These are phyloP conservation scores for Sugiyamaella mastotermitis DNA, from an alignment of 805 yeast genomes.

Conservation along the genomic window DNA sequence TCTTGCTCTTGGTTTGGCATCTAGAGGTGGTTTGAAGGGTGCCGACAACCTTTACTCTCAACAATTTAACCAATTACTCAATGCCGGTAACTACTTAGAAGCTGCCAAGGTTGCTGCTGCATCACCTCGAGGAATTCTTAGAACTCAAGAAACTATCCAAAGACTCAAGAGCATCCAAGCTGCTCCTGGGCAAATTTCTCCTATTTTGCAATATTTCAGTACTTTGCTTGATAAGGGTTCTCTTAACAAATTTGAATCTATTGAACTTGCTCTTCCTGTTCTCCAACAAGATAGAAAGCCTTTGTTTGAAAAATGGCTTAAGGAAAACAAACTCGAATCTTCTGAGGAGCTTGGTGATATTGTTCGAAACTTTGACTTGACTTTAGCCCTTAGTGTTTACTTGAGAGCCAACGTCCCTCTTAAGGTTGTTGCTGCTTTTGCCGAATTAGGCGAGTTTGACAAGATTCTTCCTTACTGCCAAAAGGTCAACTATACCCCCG, in stretches of 20 bases:
- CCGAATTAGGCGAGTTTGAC: conserved; percentile 94
- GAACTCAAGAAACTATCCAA: conserved; percentile 92
- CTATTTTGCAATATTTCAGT: conserved; percentile 87
- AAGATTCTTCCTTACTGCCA: conserved; percentile 91
- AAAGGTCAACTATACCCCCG: conserved; percentile 83
- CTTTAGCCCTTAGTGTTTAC: conserved; percentile 87
- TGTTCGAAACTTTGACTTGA: conserved; percentile 79
- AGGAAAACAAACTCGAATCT: conserved; percentile 86
- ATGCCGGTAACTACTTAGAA: conserved; percentile 78
- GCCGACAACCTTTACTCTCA: conserved; percentile 88
- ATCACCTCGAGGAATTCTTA: conserved; percentile 67
- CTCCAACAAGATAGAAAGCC: conserved; percentile 92
- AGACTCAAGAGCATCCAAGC: conserved; percentile 87
- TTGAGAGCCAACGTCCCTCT: conserved; percentile 74
- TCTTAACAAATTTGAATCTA: conserved; percentile 84
- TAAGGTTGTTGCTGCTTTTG: conserved; percentile 86
- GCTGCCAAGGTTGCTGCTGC: conserved; percentile 98
- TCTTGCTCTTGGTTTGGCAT: conserved; percentile 80
- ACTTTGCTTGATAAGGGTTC: conserved; percentile 89
- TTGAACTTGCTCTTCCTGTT: conserved; percentile 93
- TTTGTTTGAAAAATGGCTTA: conserved; percentile 91
- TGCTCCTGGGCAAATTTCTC: conserved; percentile 91
- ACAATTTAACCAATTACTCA: conserved; percentile 81
- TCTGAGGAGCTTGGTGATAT: conserved; percentile 98
- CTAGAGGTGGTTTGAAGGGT: conserved; percentile 96